Conservation (phyloP, 2,329 filamentous ascomycete genomes). For the Aspergillus sp. region DNA sequence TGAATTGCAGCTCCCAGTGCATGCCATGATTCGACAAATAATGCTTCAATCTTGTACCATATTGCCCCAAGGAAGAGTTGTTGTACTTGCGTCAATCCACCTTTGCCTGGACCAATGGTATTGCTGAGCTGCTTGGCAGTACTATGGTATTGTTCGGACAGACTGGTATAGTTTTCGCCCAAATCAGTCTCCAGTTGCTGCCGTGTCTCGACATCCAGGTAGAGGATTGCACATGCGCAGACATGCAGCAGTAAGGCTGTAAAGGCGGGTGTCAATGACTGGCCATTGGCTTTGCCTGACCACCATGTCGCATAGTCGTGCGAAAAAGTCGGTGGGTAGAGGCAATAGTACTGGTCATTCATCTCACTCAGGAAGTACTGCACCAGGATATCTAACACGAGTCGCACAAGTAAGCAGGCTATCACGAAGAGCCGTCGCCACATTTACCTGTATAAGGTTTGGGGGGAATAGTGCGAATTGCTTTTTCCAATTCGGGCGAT, state of each 20-base stretch:
- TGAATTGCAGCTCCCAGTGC: constrained; percentile 47
- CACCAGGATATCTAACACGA: constrained; percentile 45
- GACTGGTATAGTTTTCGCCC: constrained; percentile 39
- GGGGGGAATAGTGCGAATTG: constrained; percentile 35
- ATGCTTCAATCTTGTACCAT: constrained; percentile 52
- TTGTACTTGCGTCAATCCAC: constrained; percentile 51
- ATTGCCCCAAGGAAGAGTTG: constrained; percentile 52
- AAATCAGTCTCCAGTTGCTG: constrained; percentile 51
- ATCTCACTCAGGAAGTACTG: constrained; percentile 50
- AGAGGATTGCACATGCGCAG: constrained; percentile 51
- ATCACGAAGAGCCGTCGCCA: not conserved
- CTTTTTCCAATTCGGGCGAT: constrained; percentile 36
- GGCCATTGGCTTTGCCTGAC: constrained; percentile 38
- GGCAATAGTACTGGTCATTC: constrained; percentile 51
- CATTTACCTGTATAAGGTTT: constrained; percentile 43
- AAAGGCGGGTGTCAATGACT: constrained; percentile 45
- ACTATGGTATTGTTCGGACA: constrained; percentile 46
- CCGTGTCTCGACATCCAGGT: constrained; percentile 39
- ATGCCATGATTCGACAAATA: constrained; percentile 55
- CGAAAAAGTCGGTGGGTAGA: constrained; percentile 51
- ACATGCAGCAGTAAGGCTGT: constrained; percentile 52
- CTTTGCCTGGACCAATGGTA: constrained; percentile 47
- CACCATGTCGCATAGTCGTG: constrained; percentile 52
- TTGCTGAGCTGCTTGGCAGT: constrained; percentile 48
- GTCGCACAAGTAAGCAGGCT: constrained; percentile 4